Conservation (phyloP, 1,284 basidiomycete species). For the Fomitopsis pinicola region DNA sequence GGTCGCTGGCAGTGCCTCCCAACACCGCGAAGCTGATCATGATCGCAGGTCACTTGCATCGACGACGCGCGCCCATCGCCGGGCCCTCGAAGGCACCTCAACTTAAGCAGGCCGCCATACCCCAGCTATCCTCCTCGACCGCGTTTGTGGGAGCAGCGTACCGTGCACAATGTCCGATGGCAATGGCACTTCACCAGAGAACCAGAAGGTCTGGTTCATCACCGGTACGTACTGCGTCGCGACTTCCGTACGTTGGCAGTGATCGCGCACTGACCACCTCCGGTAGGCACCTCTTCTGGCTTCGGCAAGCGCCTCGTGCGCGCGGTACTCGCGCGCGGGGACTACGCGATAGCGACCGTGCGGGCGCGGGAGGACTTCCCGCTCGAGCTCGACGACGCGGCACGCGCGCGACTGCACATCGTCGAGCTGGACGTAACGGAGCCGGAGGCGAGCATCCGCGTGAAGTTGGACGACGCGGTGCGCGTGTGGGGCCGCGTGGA, state of each 20-base stretch:
- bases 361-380: slow-evolving; percentile 24
- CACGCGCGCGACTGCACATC: slow-evolving; percentile 23
- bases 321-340: slow-evolving; percentile 46
- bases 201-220: background rate
- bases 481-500: slow-evolving; percentile 48
- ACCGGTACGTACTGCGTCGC: background rate
- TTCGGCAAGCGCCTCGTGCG: slow-evolving; percentile 51
- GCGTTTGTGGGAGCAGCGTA: too few species aligned
- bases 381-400: slow-evolving; percentile 19
- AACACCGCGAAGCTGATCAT: too few species aligned
- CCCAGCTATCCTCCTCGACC: too few species aligned
- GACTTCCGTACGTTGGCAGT: background rate
- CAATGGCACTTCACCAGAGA: background rate
- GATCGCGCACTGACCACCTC: background rate
- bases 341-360: slow-evolving; percentile 45
- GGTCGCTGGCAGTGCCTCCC: too few species aligned
- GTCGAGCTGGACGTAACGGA: slow-evolving; percentile 35
- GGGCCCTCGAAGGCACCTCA: too few species aligned
- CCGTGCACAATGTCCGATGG: too few species aligned
- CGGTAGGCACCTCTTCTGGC: slow-evolving; percentile 52
- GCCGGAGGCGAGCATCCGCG: slow-evolving; percentile 24
- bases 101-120: too few species aligned
- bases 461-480: slow-evolving; percentile 38
- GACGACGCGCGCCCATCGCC: too few species aligned
- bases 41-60: too few species aligned